phyloP scores from a whole-genome alignment of 768 basidiomycete species.

The Tricholoma bakamatsutake region DNA sequence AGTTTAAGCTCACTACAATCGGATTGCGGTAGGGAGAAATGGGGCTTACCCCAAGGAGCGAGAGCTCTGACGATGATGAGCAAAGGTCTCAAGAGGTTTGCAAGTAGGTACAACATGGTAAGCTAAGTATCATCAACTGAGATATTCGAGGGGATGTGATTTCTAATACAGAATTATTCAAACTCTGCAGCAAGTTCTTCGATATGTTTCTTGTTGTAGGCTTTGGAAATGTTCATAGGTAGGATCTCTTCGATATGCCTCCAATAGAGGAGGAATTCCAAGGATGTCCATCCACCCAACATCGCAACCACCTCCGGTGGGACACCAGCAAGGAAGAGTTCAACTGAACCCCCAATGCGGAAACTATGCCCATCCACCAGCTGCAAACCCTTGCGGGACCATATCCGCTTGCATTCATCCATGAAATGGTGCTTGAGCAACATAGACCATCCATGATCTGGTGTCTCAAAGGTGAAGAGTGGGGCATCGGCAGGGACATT shows the following conservation, averaged over 20 bases:
- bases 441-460: not conserved
- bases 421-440: not conserved
- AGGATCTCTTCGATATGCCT: constrained; percentile 9
- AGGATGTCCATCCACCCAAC: constrained; percentile 26
- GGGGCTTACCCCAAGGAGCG: no score
- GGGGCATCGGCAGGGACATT: constrained; percentile 4
- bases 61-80: no score
- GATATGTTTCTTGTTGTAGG: not conserved
- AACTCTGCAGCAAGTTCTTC: not conserved
- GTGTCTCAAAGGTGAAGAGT: constrained; percentile 4
- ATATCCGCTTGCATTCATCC: not conserved
- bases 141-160: no score
- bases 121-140: no score
- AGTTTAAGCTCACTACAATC: no score
- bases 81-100: no score
- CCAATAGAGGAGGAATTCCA: constrained; percentile 31
- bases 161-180: no score
- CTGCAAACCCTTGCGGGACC: constrained; percentile 5
- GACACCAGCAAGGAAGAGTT: constrained; percentile 19
- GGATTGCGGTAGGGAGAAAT: no score
- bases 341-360: constrained; percentile 24
- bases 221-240: not conserved
- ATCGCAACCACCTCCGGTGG: constrained; percentile 24
- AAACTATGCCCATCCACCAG: constrained; percentile 19
- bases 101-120: no score